Base-by-base conservation (phyloP, 306 rosid genomes). In the Prunus kanzakura region DNA sequence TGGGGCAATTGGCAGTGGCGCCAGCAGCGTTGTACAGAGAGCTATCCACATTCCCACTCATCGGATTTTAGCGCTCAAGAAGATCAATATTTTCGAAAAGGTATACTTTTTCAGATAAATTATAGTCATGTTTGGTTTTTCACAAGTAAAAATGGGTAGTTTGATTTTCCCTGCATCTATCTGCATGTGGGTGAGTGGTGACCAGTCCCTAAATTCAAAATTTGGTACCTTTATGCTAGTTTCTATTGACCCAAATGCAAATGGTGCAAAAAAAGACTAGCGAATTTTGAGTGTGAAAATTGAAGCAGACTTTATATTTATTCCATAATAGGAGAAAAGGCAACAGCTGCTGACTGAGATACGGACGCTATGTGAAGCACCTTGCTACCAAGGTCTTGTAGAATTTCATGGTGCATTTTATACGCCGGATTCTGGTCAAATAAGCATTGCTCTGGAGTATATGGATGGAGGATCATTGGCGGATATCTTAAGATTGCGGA, bases 391-490 rank as follows among this genome's bases (percentile, higher is more conserved):
- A 82, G 99, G 99, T 72, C 97, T 95, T 56, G 97, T 92, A 54
- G 99, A 95, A 75, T 95, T 95, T 83, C 97, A 95, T 67, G 99
- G 99, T 51, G 99, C 99, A 73, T 95, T 95, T 87, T 95, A 92
- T 89, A 89, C 90, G 15, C 99, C 99, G 12, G 97, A 95, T 75
- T 92, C 99, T 19, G 97, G 99, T 50, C 97, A 95, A 74, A 95
- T 95, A 82, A 92, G 99, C 86, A 95, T 92, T 80, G 99, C 97
- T 49, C 85, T 95, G 87, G 99, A 95, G 82, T 95, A 95, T 79
- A 90, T 95, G 97, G 97, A 95, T 64, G 99, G 99, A 83, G 99
- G 99, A 60, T 95, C 99, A 4, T 84, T 95, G 78, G 97, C 96
- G 25, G 99, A 92, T 85, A 86, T 95, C 75, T 77, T 95, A 77